These are phyloP conservation scores for Boletus vinaceobasis DNA, from an alignment of 768 basidiomycete genomes.

Conservation along the genomic window DNA sequence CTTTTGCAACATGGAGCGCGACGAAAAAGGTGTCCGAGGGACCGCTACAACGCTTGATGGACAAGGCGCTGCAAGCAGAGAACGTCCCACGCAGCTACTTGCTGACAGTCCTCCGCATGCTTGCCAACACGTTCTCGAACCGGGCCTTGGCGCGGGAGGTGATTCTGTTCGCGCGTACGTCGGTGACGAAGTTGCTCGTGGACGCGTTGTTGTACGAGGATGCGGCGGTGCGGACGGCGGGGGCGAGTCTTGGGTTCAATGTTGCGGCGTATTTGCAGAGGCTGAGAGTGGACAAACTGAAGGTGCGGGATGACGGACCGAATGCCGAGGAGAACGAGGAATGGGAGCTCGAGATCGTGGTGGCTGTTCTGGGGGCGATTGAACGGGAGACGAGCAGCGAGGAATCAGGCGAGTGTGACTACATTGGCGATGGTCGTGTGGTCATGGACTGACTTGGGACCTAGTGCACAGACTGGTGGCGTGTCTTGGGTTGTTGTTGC, in stretches of 20 bases:
- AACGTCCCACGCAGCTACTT: conserved; percentile 49
- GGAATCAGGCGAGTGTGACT: conserved; percentile 65
- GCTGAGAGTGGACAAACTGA: conserved; percentile 45
- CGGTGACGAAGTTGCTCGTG: conserved; percentile 56
- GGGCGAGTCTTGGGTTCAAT: conserved; percentile 81
- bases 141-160: conserved; percentile 36
- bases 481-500: conserved; percentile 71
- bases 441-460: neutral
- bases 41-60: conserved; percentile 45
- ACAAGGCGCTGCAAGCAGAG: conserved; percentile 38
- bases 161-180: conserved; percentile 34
- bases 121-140: conserved; percentile 64
- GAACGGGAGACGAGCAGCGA: conserved; percentile 67
- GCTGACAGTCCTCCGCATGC: conserved; percentile 63
- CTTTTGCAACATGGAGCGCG: conserved; percentile 51
- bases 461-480: conserved; percentile 81
- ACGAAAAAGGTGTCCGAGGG: conserved; percentile 31
- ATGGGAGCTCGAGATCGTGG: conserved; percentile 82
- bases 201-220: conserved; percentile 68
- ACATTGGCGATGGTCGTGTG: neutral
- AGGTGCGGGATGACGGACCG: conserved; percentile 30
- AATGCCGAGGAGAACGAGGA: conserved; percentile 62
- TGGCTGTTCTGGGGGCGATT: conserved; percentile 79
- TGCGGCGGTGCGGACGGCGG: conserved; percentile 65
- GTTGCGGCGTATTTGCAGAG: conserved; percentile 64